These are phyloP conservation scores for Linum tenue DNA, from an alignment of 345 rosid species.

Conservation along the genomic window DNA sequence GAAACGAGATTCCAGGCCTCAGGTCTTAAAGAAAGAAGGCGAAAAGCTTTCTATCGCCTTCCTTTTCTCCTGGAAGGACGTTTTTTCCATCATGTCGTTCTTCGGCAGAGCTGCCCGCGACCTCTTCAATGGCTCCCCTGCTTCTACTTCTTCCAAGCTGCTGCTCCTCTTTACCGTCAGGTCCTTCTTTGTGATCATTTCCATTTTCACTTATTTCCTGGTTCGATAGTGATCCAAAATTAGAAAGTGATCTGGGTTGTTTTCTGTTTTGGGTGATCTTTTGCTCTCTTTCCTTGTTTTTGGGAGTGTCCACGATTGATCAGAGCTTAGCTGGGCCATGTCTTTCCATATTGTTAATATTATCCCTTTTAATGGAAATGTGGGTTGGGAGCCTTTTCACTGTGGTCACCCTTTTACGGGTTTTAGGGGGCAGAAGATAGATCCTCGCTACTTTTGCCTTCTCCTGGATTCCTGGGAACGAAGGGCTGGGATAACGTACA, in stretches of 20 bases:
- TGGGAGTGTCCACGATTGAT: neutral
- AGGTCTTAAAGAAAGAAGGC: too few relatives aligned
- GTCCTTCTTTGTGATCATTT: conserved; percentile 21
- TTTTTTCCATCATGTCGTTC: conserved; percentile 29
- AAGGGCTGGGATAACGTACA: neutral
- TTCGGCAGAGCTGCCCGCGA: conserved; percentile 43
- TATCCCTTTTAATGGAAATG: neutral
- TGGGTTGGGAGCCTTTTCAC: neutral
- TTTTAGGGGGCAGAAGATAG: neutral
- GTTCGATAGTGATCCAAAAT: too few relatives aligned
- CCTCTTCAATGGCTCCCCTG: conserved; percentile 31
- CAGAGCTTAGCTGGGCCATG: too few relatives aligned
- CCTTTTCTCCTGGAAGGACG: conserved; percentile 25
- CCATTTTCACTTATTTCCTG: neutral
- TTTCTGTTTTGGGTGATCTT: neutral
- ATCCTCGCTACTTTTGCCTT: neutral
- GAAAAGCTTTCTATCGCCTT: too few relatives aligned
- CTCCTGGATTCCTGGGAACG: neutral
- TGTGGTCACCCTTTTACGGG: too few relatives aligned
- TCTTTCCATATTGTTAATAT: neutral
- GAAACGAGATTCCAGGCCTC: neutral
- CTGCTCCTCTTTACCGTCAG: conserved; percentile 60
- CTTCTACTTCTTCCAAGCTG: conserved; percentile 38
- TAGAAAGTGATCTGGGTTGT: neutral
- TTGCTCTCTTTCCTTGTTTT: neutral